Percentiles rank a stretch among this genome's conserved stretches.
Conservation (phyloP, 2,329 filamentous ascomycete genomes). For the Diaporthe eres region DNA sequence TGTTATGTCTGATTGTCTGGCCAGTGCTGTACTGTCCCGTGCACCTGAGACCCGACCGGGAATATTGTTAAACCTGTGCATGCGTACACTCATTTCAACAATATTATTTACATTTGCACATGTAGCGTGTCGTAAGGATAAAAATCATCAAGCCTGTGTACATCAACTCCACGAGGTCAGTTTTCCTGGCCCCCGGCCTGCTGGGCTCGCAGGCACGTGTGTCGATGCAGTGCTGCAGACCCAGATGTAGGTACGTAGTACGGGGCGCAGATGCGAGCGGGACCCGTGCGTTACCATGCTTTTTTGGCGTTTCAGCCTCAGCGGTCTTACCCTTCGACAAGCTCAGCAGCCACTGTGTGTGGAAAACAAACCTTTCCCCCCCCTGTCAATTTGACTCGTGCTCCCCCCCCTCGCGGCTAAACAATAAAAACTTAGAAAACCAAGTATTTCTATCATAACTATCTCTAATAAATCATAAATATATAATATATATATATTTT, state of each 20-base stretch:
- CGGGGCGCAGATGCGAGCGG: not conserved
- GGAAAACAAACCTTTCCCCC: no score
- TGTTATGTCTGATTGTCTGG: not conserved
- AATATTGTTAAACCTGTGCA: not conserved
- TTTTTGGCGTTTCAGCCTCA: slow-evolving; percentile 10
- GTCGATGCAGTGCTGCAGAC: not conserved
- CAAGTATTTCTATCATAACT: no score
- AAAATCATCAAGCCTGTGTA: not conserved
- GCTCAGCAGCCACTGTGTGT: not conserved
- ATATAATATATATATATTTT: no score
- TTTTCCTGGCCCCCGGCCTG: not conserved
- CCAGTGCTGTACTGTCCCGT: slow-evolving; percentile 18
- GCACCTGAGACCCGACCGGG: not conserved
- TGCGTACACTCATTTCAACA: not conserved
- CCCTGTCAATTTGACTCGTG: no score
- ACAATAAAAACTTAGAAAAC: no score
- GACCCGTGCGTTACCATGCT: not conserved
- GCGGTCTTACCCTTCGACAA: not conserved
- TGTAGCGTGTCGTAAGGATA: not conserved
- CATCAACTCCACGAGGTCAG: no score
- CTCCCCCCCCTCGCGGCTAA: no score
- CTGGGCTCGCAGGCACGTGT: not conserved
- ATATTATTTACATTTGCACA: no score
- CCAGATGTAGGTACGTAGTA: not conserved
- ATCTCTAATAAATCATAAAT: no score